These are phyloP conservation scores for Ustilago sp. DNA, from an alignment of 1,284 basidiomycete genomes.

Conservation along the genomic window DNA sequence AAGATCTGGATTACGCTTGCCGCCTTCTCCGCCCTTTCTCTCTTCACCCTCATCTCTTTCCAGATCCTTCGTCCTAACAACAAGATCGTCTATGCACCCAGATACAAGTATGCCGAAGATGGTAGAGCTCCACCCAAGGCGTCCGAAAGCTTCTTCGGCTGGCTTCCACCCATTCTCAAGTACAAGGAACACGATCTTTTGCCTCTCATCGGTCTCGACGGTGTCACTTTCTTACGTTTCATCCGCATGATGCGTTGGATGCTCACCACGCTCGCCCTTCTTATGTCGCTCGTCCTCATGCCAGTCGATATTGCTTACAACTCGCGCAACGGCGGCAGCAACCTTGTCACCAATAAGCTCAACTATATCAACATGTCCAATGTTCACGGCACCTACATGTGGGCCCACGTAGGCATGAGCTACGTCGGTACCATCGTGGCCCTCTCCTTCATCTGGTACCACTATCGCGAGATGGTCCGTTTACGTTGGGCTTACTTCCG, in stretches of 20 bases:
- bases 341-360: constrained; percentile 45
- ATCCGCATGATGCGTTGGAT: constrained; percentile 80
- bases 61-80: constrained; percentile 64
- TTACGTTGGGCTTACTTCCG: constrained; percentile 65
- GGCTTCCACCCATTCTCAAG: constrained; percentile 86
- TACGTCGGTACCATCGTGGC: constrained; percentile 63
- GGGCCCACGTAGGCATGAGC: constrained; percentile 68
- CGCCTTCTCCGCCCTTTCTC: constrained; percentile 49
- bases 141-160: constrained; percentile 76
- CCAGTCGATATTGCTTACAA: constrained; percentile 76
- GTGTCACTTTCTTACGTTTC: constrained; percentile 91
- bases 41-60: constrained; percentile 60
- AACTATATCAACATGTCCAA: constrained; percentile 61
- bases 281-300: constrained; percentile 81
- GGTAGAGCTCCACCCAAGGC: constrained; percentile 78
- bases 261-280: constrained; percentile 61
- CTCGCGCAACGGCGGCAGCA: constrained; percentile 34
- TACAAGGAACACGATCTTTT: constrained; percentile 88
- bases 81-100: constrained; percentile 85
- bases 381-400: constrained; percentile 61
- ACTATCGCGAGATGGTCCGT: constrained; percentile 63
- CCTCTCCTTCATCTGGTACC: constrained; percentile 60
- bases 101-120: constrained; percentile 83
- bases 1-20: constrained; percentile 54
- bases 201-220: constrained; percentile 89